phyloP scores from a whole-genome alignment of 176 grass and related monocot species.

The Phoenix roebelenii region DNA sequence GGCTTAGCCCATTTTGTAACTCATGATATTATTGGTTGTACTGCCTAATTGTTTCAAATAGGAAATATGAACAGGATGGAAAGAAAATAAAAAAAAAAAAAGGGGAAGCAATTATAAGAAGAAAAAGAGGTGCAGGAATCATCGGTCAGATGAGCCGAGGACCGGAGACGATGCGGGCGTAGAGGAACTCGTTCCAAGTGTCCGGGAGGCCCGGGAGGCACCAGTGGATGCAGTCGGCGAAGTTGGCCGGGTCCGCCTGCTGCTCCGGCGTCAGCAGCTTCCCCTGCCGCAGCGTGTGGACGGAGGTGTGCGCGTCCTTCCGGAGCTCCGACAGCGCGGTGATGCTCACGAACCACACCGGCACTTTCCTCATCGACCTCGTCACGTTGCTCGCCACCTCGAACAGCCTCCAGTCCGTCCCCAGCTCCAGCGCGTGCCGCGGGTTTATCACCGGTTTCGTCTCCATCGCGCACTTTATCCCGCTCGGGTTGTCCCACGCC shows the following conservation, averaged over 20 bases:
- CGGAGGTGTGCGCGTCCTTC: conserved; percentile 66
- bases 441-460: conserved; percentile 46
- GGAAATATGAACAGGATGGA: no score
- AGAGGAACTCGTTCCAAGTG: conserved; percentile 65
- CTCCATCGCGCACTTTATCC: conserved; percentile 61
- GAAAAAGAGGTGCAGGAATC: no score
- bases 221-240: conserved; percentile 75
- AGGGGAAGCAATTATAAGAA: no score
- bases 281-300: conserved; percentile 59
- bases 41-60: no score
- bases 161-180: conserved; percentile 32
- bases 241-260: conserved; percentile 37
- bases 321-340: conserved; percentile 52
- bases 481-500: conserved; percentile 26
- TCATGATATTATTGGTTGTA: no score
- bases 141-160: conserved; percentile 2
- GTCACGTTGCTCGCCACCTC: conserved; percentile 32
- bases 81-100: no score
- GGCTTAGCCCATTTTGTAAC: no score
- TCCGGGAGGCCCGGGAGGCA: conserved; percentile 57
- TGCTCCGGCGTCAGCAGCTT: conserved; percentile 44
- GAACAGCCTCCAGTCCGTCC: conserved; percentile 68
- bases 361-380: conserved; percentile 20
- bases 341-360: conserved; percentile 44
- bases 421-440: conserved; percentile 31